A percentile compares a stretch with the other conserved stretches of the same genome.
These are phyloP conservation scores for Bipolaris oryzae DNA, from an alignment of 2,329 filamentous ascomycete species.

Conservation along the genomic window DNA sequence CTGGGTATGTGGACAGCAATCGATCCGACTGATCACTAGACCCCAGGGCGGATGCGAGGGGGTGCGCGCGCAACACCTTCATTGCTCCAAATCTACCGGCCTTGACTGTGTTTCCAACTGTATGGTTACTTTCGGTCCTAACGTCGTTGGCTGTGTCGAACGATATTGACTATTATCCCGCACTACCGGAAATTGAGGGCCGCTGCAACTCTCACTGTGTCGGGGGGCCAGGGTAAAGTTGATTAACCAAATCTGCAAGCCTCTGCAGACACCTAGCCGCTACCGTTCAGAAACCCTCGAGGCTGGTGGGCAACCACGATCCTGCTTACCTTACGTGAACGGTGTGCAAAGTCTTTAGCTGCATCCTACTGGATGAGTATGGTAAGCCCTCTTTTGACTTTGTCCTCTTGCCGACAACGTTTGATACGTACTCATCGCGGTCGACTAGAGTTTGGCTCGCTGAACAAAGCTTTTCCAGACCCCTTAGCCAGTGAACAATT, in stretches of 20 bases:
- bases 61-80: conserved; percentile 1
- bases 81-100: not conserved
- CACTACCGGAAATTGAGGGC: conserved; percentile 14
- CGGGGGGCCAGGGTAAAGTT: conserved; percentile 7
- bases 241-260: conserved; percentile 9
- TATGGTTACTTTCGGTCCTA: not conserved
- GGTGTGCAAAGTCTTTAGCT: conserved; percentile 29
- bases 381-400: conserved; percentile 24
- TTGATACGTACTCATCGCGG: not conserved
- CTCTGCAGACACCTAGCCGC: conserved; percentile 17
- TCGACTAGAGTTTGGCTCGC: not conserved
- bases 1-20: not conserved
- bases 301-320: conserved; percentile 12
- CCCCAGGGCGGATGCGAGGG: not conserved
- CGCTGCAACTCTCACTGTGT: conserved; percentile 5
- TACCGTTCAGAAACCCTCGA: conserved; percentile 14
- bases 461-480: not conserved
- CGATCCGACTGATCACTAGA: not conserved
- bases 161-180: conserved; percentile 6
- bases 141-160: conserved; percentile 5
- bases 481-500: not conserved
- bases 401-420: conserved; percentile 5
- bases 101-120: not conserved
- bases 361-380: conserved; percentile 16
- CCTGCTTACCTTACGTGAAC: conserved; percentile 24